Evolutionary conservation across 192 early-diverging fungal species (phyloP).

Genomic region (Linnemannia schmuckeri): DNA sequence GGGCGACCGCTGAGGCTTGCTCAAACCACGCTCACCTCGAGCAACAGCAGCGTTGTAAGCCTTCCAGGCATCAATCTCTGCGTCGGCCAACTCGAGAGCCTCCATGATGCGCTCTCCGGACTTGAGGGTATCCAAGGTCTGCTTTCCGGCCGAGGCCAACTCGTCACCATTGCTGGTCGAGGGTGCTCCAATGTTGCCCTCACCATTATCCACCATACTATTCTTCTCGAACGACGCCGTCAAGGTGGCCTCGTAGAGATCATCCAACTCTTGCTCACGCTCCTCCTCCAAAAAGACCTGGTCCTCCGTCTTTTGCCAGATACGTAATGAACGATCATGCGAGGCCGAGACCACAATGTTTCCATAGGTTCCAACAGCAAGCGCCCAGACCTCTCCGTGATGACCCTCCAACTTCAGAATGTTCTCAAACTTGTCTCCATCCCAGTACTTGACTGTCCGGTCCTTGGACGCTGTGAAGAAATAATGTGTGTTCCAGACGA

Average conservation of each 20-base stretch:
- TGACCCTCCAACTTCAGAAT: constrained; percentile 94
- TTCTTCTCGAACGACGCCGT: constrained; percentile 75
- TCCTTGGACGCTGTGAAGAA: constrained; percentile 96
- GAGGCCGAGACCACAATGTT: constrained; percentile 89
- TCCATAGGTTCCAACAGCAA: constrained; percentile 92
- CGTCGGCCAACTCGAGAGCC: constrained; percentile 90
- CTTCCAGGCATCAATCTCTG: constrained; percentile 79
- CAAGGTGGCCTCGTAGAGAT: constrained; percentile 85
- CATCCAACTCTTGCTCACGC: constrained; percentile 93
- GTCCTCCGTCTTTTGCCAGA: constrained; percentile 98
- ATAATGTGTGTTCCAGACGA: constrained; percentile 96
- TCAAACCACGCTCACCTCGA: constrained; percentile 42
- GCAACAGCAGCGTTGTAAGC: constrained; percentile 69
- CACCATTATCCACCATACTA: constrained; percentile 58
- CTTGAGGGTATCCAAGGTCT: constrained; percentile 95
- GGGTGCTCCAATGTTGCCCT: constrained; percentile 63
- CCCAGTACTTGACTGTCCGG: constrained; percentile 93
- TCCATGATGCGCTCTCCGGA: constrained; percentile 95
- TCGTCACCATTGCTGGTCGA: constrained; percentile 60
- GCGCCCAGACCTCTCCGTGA: constrained; percentile 94
- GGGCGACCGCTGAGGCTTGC: constrained; percentile 54
- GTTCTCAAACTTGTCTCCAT: constrained; percentile 96
- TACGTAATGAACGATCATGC: constrained; percentile 94
- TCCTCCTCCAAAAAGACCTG: constrained; percentile 96
- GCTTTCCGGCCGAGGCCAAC: constrained; percentile 82